Conservation (phyloP, 768 basidiomycete genomes). For the Pleurotus salmoneostramineus region DNA sequence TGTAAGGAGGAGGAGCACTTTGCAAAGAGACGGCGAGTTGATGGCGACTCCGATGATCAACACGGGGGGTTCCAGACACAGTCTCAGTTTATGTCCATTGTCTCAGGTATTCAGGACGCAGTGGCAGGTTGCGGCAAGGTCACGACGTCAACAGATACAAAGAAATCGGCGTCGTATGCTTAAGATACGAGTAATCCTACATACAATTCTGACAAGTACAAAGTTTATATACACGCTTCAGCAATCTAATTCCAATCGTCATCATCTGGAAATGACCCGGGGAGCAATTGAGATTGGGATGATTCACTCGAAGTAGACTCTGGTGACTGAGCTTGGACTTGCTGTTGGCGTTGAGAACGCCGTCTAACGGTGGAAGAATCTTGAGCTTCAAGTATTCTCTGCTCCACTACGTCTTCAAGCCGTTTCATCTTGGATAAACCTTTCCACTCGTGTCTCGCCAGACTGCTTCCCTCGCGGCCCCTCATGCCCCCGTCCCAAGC, state of each 20-base stretch:
- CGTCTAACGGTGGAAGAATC: constrained; percentile 8
- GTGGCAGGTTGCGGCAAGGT: too few species aligned
- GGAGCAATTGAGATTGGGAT: background rate
- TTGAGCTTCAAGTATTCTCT: constrained; percentile 22
- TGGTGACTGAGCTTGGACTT: too few species aligned
- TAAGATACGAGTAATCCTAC: background rate
- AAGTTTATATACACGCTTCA: background rate
- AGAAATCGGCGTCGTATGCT: too few species aligned
- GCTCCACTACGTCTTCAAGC: constrained; percentile 77
- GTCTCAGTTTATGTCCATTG: too few species aligned
- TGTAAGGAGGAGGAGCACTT: too few species aligned
- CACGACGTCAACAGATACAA: too few species aligned
- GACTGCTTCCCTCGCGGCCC: constrained; percentile 56
- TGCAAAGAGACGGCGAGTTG: too few species aligned
- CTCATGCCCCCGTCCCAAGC: constrained; percentile 66
- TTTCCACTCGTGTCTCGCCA: constrained; percentile 97
- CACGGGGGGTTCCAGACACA: too few species aligned
- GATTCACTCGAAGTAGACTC: background rate
- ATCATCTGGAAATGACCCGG: background rate
- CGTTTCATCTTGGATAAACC: constrained; percentile 73
- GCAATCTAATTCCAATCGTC: background rate
- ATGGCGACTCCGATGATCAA: too few species aligned
- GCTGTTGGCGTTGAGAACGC: constrained; percentile 12
- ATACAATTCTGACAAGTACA: background rate
- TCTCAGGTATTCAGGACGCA: too few species aligned